These are phyloP conservation scores for Suillus spraguei DNA, from an alignment of 768 basidiomycete species.

Conservation along the genomic window DNA sequence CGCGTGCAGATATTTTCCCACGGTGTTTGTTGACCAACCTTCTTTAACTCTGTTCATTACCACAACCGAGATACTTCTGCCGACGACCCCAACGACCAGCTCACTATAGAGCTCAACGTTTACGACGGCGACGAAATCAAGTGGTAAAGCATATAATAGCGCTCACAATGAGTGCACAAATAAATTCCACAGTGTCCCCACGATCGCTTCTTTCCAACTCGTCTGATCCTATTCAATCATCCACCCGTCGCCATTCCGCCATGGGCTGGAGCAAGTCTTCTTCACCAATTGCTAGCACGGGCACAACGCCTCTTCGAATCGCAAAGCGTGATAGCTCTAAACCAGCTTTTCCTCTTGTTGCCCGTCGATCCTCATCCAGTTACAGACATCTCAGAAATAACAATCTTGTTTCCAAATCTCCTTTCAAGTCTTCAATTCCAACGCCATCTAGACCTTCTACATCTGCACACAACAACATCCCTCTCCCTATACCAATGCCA, in stretches of 20 bases:
- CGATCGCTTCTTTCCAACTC: slow-evolving; percentile 58
- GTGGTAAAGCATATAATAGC: slow-evolving; percentile 14
- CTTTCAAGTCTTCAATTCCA: slow-evolving; percentile 72
- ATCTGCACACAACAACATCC: slow-evolving; percentile 16
- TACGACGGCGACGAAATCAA: slow-evolving; percentile 21
- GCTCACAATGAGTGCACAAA: slow-evolving; percentile 31
- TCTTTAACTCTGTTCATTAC: slow-evolving; percentile 6
- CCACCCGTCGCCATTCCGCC: slow-evolving; percentile 63
- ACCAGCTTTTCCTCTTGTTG: slow-evolving; percentile 51
- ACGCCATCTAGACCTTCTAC: slow-evolving; percentile 39
- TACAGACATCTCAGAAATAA: slow-evolving; percentile 78
- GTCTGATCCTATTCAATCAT: slow-evolving; percentile 64
- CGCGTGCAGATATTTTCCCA: slow-evolving; percentile 33
- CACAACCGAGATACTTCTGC: slow-evolving; percentile 14
- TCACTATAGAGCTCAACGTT: slow-evolving; percentile 17
- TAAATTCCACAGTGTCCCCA: slow-evolving; percentile 35
- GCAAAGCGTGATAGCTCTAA: slow-evolving; percentile 38
- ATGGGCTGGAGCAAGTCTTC: slow-evolving; percentile 47
- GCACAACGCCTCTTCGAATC: slow-evolving; percentile 71
- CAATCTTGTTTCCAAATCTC: slow-evolving; percentile 84
- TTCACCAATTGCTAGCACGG: slow-evolving; percentile 20
- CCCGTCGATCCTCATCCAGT: slow-evolving; percentile 74
- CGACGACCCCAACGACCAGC: slow-evolving; percentile 14
- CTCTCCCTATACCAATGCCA: slow-evolving; percentile 19
- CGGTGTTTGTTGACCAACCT: slow-evolving; percentile 21